Evolutionary conservation across 148 eudicot species (phyloP).

Genomic region (Rheum nobile): DNA sequence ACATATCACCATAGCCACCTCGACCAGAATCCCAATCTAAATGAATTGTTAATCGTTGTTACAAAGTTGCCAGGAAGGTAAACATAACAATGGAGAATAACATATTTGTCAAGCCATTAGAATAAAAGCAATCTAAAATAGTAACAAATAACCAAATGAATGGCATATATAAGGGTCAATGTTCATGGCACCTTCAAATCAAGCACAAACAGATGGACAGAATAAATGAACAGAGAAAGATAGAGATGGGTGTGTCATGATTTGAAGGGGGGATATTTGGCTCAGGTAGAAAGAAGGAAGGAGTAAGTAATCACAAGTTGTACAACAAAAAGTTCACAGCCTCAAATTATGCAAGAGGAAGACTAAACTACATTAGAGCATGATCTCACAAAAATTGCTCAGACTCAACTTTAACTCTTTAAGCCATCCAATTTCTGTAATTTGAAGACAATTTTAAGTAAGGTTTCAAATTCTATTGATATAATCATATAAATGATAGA

Average conservation of each 20-base stretch:
- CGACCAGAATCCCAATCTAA: slow-evolving; percentile 86
- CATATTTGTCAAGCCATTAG: not conserved
- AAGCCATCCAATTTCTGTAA: not conserved
- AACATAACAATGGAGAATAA: not conserved
- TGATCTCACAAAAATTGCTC: no score
- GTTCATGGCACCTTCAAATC: not conserved
- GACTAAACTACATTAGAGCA: no score
- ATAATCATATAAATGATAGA: no score
- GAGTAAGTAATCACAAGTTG: not conserved
- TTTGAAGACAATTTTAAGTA: not conserved
- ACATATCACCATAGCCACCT: slow-evolving; percentile 58
- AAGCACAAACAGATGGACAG: not conserved
- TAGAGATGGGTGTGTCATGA: no score
- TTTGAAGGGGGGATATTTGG: no score
- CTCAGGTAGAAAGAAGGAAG: no score
- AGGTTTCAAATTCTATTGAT: not conserved
- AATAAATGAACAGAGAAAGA: not conserved
- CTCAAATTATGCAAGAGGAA: not conserved
- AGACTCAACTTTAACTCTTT: no score
- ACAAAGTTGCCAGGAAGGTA: not conserved
- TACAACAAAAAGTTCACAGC: not conserved
- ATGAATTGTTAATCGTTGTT: not conserved
- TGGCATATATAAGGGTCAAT: not conserved
- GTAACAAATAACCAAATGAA: not conserved
- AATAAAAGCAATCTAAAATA: not conserved